phyloP scores from a whole-genome alignment of 441 rosid species.

The Pelargonium citronellum region DNA sequence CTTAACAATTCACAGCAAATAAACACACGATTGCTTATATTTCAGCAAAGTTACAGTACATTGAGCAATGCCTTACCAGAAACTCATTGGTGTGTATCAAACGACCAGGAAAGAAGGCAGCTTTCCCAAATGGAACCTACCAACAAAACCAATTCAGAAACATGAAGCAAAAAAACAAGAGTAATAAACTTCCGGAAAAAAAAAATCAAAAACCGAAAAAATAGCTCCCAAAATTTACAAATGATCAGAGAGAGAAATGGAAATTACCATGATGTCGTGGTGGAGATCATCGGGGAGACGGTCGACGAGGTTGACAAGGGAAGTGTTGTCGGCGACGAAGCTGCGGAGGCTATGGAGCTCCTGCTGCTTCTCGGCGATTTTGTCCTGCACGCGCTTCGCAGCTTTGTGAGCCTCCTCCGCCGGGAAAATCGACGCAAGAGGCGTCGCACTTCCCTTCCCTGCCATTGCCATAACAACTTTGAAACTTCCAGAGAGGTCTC shows the following conservation, averaged over 20 bases:
- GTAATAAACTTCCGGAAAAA: too few relatives aligned
- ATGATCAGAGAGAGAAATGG: neutral
- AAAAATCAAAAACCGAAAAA: too few relatives aligned
- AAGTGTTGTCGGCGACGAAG: slow-evolving; percentile 57
- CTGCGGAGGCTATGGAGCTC: slow-evolving; percentile 45
- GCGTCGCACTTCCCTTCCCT: slow-evolving; percentile 54
- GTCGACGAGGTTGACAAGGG: slow-evolving; percentile 50
- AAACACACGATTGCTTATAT: neutral
- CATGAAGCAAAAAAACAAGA: neutral
- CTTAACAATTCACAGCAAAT: neutral
- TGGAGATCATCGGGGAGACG: slow-evolving; percentile 74
- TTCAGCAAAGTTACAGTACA: neutral
- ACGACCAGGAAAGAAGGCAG: slow-evolving; percentile 79
- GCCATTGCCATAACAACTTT: slow-evolving; percentile 24
- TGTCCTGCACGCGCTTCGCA: slow-evolving; percentile 54
- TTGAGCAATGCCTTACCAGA: slow-evolving; percentile 37
- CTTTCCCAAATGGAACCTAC: slow-evolving; percentile 81
- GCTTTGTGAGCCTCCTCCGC: slow-evolving; percentile 54
- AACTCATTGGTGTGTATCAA: slow-evolving; percentile 82
- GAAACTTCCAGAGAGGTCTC: neutral
- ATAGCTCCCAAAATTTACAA: too few relatives aligned
- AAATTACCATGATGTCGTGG: slow-evolving; percentile 62
- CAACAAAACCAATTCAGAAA: slow-evolving; percentile 1
- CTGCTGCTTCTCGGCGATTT: slow-evolving; percentile 47
- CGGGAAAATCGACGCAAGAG: slow-evolving; percentile 60